phyloP scores from a whole-genome alignment of 169 alveolate species.

The Plasmodium coatneyi region DNA sequence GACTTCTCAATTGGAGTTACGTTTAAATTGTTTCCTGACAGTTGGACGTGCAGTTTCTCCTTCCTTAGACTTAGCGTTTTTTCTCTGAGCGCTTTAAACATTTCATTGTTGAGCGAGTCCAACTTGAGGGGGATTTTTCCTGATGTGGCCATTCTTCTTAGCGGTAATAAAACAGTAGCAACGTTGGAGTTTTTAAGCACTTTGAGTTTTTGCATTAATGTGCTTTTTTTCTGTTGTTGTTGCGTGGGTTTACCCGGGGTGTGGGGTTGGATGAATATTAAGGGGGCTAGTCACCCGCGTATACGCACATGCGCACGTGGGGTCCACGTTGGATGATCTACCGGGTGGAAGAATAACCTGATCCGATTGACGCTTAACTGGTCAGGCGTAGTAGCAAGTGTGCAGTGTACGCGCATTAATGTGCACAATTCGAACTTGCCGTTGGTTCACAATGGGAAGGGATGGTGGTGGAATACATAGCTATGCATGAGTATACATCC shows the following conservation, averaged over 20 bases:
- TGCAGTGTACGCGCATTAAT: background rate
- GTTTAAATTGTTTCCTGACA: slow-evolving; percentile 2
- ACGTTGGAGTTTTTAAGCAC: background rate
- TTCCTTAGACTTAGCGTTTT: slow-evolving; percentile 16
- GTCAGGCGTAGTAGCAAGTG: background rate
- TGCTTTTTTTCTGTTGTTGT: background rate
- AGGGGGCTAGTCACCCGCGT: background rate
- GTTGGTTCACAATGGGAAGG: background rate
- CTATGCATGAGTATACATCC: background rate
- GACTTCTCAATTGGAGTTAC: slow-evolving; percentile 21
- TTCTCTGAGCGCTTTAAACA: slow-evolving; percentile 10
- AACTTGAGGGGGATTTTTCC: background rate
- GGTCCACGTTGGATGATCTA: background rate
- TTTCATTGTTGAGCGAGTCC: slow-evolving; percentile 29
- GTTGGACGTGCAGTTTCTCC: slow-evolving; percentile 4
- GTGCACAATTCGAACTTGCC: background rate
- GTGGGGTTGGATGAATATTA: background rate
- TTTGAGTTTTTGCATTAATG: background rate
- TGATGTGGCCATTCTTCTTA: slow-evolving; percentile 17
- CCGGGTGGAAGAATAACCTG: background rate
- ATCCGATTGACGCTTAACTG: background rate
- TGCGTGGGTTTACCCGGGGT: background rate
- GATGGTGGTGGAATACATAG: background rate
- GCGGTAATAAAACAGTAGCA: background rate
- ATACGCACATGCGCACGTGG: background rate